These are phyloP conservation scores for Daldinia sp. DNA, from an alignment of 2,329 filamentous ascomycete species.

Conservation along the genomic window DNA sequence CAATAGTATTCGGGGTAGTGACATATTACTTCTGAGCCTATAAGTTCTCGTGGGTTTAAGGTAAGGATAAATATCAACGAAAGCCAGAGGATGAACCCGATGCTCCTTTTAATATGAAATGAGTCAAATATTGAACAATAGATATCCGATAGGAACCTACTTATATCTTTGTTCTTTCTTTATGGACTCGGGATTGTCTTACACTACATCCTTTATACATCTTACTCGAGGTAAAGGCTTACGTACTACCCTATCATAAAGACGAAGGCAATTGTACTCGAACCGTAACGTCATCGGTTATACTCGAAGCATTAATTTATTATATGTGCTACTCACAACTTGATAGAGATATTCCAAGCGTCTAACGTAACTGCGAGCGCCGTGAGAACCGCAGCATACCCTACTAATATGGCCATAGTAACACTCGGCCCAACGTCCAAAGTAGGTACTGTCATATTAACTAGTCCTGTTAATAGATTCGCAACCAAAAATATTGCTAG, in stretches of 20 bases:
- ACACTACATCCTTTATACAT: not conserved
- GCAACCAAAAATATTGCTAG: conserved; percentile 86
- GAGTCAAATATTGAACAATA: not conserved
- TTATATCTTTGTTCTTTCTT: not conserved
- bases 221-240: not conserved
- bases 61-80: not conserved
- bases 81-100: not conserved
- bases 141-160: not conserved
- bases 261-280: not conserved
- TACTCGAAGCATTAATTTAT: not conserved
- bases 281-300: not conserved
- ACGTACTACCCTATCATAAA: not conserved
- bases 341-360: conserved; percentile 74
- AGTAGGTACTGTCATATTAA: conserved; percentile 89
- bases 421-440: conserved; percentile 73
- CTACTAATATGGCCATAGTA: conserved; percentile 80
- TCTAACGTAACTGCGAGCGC: conserved; percentile 76
- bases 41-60: not conserved
- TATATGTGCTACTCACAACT: conserved; percentile 62
- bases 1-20: conserved; percentile 14
- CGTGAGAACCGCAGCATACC: conserved; percentile 77
- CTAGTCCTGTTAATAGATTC: conserved; percentile 87
- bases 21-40: conserved; percentile 2
- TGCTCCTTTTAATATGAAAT: not conserved
- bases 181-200: not conserved